Evolutionary conservation across 768 basidiomycete genomes (phyloP), one percentile per base, ranked within the genome.

Genomic region (Udeniomyces megalosporus): DNA sequence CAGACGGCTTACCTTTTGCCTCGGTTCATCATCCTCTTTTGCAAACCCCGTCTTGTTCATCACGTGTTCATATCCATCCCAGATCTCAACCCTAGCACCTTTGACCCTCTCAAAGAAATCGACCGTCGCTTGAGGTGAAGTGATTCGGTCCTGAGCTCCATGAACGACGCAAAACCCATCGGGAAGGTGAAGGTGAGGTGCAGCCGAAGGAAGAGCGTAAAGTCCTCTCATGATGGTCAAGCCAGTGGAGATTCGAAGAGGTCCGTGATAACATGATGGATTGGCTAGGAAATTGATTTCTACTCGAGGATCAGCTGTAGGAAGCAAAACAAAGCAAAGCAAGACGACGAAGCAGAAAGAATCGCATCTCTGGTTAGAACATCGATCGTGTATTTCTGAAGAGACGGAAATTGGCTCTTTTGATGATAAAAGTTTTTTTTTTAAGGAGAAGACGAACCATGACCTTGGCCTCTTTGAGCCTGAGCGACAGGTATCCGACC

Each of bases 11-110:
- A n/a, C n/a, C 28, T 47, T 29, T 35, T 62, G 61, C 15, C 61
- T 29, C 4, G 61, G 61, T 42, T 53, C 53, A 32, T 62, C 61
- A 24, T 54, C 52, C 45, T 62, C 61, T 26, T 48, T 34, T 44
- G 55, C 61, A 46, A 55, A 62, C 12, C 61, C 61, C 26, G 56
- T 53, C 31, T 53, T 53, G 45, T 55, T 62, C 61, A 62, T 62
- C 32, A 62, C 61, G 35, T 62, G 61, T 53, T 62, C 61, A 45
- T 55, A 62, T 2, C 61, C 61, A 20, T 51, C 50, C 61, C 61
- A 62, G n/a, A 62, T 55, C 52, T 62, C 61, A 5, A 55, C 45
- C 35, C 32, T 28, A n/a, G 58, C 48, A 34, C 22, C 48, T 26
- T 20, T 42, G 5, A 52, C 50, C 50, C 50, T 52, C 50, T 34